These are phyloP conservation scores for Diaporthe destruens DNA, from an alignment of 2,329 filamentous ascomycete species.

Conservation along the genomic window DNA sequence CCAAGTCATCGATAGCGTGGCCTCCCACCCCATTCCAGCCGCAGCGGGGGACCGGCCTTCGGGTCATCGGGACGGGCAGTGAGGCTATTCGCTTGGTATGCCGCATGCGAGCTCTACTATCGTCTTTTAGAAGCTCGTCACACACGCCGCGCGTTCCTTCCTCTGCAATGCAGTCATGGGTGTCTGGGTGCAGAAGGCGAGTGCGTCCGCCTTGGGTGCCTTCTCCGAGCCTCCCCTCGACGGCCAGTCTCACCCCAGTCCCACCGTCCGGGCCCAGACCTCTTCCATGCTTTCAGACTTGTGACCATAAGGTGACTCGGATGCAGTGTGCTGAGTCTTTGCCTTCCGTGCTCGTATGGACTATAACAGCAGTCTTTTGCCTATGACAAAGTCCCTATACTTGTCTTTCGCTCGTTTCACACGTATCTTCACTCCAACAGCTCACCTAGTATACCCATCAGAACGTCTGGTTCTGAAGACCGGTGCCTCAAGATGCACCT, in stretches of 20 bases:
- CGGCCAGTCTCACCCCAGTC: background rate
- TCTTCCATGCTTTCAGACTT: constrained; percentile 12
- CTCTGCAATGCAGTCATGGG: constrained; percentile 8
- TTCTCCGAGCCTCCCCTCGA: background rate
- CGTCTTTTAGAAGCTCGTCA: background rate
- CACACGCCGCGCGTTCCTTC: constrained; percentile 24
- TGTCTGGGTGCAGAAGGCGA: background rate
- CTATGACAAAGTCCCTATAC: background rate
- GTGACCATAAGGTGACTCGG: background rate
- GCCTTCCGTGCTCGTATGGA: background rate
- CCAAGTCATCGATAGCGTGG: constrained; percentile 22
- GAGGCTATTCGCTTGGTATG: constrained; percentile 15
- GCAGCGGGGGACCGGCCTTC: background rate
- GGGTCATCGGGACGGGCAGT: constrained; percentile 23
- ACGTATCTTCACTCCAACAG: background rate
- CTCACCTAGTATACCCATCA: background rate
- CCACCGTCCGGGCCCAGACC: constrained; percentile 5
- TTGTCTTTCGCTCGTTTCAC: background rate
- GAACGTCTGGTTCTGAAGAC: background rate
- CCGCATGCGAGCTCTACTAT: background rate
- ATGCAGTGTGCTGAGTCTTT: background rate
- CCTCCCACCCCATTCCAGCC: background rate
- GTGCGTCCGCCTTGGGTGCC: background rate
- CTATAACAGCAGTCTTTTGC: background rate
- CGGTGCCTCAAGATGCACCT: constrained; percentile 8